Conservation (phyloP, 2,329 filamentous ascomycete genomes). For the Alternaria sp. region DNA sequence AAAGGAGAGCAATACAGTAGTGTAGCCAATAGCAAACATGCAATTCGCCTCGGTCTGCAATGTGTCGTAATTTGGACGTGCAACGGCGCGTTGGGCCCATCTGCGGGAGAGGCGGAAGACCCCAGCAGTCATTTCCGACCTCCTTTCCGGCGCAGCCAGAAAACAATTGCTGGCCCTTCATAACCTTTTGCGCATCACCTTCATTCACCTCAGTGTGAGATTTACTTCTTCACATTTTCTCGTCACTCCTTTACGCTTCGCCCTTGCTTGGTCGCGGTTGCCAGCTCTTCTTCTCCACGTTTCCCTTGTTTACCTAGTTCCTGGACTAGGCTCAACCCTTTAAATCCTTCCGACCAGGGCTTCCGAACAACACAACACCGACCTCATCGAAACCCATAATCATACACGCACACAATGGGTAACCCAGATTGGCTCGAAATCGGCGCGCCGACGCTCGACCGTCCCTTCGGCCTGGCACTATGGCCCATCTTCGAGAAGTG, state of each 20-base stretch:
- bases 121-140: conserved; percentile 46
- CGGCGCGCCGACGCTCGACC: conserved; percentile 80
- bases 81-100: conserved; percentile 27
- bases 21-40: conserved; percentile 24
- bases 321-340: conserved; percentile 19
- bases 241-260: conserved; percentile 44
- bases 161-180: conserved; percentile 36
- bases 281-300: conserved; percentile 22
- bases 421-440: conserved; percentile 61
- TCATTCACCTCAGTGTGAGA: conserved; percentile 25
- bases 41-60: conserved; percentile 31
- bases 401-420: conserved; percentile 54
- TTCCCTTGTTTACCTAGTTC: conserved; percentile 24
- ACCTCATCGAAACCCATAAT: conserved; percentile 6
- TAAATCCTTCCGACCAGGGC: conserved; percentile 10
- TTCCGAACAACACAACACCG: conserved; percentile 11
- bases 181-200: conserved; percentile 26
- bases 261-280: conserved; percentile 31
- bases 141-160: conserved; percentile 45
- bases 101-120: conserved; percentile 40
- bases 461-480: conserved; percentile 87
- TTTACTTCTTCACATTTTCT: conserved; percentile 33
- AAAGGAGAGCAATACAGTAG: conserved; percentile 8
- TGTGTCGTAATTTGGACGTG: conserved; percentile 31
- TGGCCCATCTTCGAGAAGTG: conserved; percentile 95